A percentile compares a stretch with the other conserved stretches of the same genome.
phyloP scores from a whole-genome alignment of 257 asterid species.

The Petunia secreta region DNA sequence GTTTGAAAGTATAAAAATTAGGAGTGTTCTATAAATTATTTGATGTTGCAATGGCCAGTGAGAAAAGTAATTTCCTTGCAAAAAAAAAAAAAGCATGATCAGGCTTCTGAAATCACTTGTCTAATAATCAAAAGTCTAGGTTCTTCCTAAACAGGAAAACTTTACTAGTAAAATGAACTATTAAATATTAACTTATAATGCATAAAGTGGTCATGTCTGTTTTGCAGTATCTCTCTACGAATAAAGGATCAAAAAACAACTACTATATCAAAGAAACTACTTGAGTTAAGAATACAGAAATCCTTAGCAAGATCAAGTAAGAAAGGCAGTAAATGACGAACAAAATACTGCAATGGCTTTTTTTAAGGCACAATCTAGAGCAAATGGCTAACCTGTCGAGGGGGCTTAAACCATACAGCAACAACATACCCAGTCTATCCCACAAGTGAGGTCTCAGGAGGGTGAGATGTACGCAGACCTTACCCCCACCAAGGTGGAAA shows the following conservation, averaged over 20 bases:
- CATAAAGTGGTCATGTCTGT: not conserved
- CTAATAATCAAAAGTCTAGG: not conserved
- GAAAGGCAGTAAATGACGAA: not conserved
- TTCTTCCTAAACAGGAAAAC: not conserved
- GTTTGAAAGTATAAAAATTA: constrained; percentile 27
- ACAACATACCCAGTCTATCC: no score
- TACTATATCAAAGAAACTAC: not conserved
- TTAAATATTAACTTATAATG: not conserved
- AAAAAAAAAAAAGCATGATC: constrained; percentile 5
- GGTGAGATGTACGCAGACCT: no score
- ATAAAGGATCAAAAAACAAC: not conserved
- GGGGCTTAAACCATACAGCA: not conserved
- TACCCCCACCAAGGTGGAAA: no score
- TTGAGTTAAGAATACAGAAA: not conserved
- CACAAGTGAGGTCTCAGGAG: no score
- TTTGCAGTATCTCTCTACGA: not conserved
- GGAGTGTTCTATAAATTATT: not conserved
- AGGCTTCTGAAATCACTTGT: constrained; percentile 3
- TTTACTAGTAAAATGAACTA: not conserved
- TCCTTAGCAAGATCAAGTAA: not conserved
- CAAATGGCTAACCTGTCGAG: not conserved
- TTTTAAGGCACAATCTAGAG: not conserved
- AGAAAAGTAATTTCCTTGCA: not conserved
- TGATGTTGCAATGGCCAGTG: not conserved
- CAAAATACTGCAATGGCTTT: not conserved